These are phyloP conservation scores for Cokeromyces recurvatus DNA, from an alignment of 371 early-diverging fungal genomes.

Conservation along the genomic window DNA sequence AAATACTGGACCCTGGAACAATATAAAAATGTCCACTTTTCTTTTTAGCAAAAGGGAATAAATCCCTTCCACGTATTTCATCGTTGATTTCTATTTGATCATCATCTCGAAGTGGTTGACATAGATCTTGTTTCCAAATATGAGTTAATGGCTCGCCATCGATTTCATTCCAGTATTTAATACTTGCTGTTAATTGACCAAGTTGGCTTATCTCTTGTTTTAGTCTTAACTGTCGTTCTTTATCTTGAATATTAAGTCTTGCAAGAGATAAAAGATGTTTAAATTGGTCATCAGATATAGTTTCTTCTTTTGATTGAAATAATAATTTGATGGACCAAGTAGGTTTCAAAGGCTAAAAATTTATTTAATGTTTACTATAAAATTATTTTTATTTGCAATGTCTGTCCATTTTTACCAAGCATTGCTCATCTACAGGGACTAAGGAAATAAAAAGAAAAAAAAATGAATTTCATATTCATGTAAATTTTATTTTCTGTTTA, in stretches of 20 bases:
- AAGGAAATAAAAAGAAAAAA: neutral
- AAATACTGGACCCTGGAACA: slow-evolving; percentile 5
- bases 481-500: too few relatives aligned
- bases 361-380: too few relatives aligned
- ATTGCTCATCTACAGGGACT: slow-evolving; percentile 11
- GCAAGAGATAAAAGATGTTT: slow-evolving; percentile 28
- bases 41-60: slow-evolving; percentile 23
- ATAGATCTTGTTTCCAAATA: slow-evolving; percentile 25
- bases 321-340: slow-evolving; percentile 30
- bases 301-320: slow-evolving; percentile 8
- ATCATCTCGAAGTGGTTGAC: slow-evolving; percentile 19
- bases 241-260: slow-evolving; percentile 17
- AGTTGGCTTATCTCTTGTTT: slow-evolving; percentile 30
- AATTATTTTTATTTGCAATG: too few relatives aligned
- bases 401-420: slow-evolving; percentile 6
- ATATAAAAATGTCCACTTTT: slow-evolving; percentile 34
- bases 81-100: neutral
- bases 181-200: slow-evolving; percentile 26
- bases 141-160: slow-evolving; percentile 26
- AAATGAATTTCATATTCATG: too few relatives aligned
- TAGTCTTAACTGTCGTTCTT: slow-evolving; percentile 9
- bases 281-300: slow-evolving; percentile 30
- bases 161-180: slow-evolving; percentile 14
- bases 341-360: slow-evolving; percentile 20
- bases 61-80: slow-evolving; percentile 15